These are phyloP conservation scores for Botryotinia globosa DNA, from an alignment of 2,329 filamentous ascomycete species.

Conservation along the genomic window DNA sequence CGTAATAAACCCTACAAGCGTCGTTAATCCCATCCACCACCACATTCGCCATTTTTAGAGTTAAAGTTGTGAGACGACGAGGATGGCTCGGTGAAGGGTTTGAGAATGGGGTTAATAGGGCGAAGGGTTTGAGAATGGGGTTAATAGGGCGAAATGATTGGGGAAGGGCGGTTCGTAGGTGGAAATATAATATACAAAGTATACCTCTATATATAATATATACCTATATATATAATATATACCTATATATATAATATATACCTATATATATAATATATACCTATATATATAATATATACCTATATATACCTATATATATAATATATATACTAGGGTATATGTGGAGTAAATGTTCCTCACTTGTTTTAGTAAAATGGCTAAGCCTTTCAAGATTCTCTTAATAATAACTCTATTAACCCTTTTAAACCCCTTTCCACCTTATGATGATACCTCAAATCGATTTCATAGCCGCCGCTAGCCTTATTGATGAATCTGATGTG, in stretches of 20 bases:
- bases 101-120: not conserved
- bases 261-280: too few relatives aligned
- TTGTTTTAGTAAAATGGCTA: not conserved
- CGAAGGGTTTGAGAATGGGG: not conserved
- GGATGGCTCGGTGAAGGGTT: not conserved
- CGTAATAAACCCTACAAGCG: not conserved
- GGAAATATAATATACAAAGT: too few relatives aligned
- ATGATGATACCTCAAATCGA: not conserved
- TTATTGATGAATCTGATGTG: not conserved
- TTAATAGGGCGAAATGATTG: not conserved
- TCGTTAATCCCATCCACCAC: not conserved
- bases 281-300: too few relatives aligned
- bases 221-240: too few relatives aligned
- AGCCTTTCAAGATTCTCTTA: not conserved
- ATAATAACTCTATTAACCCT: not conserved
- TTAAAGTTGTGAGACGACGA: not conserved
- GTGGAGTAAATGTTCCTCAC: not conserved
- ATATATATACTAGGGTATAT: not conserved
- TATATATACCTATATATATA: too few relatives aligned
- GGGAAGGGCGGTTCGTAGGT: not conserved
- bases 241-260: too few relatives aligned
- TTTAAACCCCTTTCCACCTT: not conserved
- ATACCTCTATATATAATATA: too few relatives aligned
- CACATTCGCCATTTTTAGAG: slow-evolving; percentile 12
- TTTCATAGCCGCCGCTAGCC: not conserved